These are phyloP conservation scores for Puccinia polysora DNA, from an alignment of 1,284 basidiomycete species.

Conservation along the genomic window DNA sequence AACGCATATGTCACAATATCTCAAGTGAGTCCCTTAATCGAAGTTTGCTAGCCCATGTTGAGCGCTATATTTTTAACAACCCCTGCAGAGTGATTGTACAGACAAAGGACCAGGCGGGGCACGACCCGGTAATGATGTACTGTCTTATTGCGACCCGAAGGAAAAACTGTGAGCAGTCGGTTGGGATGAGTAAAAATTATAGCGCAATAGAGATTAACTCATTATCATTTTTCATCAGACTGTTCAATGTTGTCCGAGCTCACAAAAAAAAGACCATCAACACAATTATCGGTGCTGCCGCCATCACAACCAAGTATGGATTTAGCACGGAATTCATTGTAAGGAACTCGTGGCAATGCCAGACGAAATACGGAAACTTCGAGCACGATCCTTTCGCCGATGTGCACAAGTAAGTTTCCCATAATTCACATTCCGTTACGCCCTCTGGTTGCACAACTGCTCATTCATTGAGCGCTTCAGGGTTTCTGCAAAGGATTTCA, in stretches of 20 bases:
- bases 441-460: neutral
- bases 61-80: too few relatives aligned
- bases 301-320: conserved; percentile 23
- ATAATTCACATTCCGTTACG: neutral
- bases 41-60: too few relatives aligned
- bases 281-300: conserved; percentile 4
- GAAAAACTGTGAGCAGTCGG: conserved; percentile 8
- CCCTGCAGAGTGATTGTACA: conserved; percentile 4
- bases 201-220: neutral
- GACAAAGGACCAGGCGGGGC: conserved; percentile 27
- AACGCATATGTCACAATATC: conserved; percentile 24
- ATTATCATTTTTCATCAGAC: neutral
- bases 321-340: conserved; percentile 25
- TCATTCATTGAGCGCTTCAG: neutral
- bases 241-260: conserved; percentile 30
- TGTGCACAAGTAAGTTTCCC: neutral
- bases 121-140: conserved; percentile 2
- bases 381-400: conserved; percentile 38
- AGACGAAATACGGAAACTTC: conserved; percentile 35
- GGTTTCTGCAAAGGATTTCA: too few relatives aligned
- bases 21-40: neutral
- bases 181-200: neutral
- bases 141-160: conserved; percentile 34
- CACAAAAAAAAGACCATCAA: conserved; percentile 36
- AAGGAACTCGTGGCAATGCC: conserved; percentile 21